Evolutionary conservation across 2,329 filamentous ascomycete genomes (phyloP), one percentile per base, ranked within the genome.

Genomic region (Sporothrix variecibatus): DNA sequence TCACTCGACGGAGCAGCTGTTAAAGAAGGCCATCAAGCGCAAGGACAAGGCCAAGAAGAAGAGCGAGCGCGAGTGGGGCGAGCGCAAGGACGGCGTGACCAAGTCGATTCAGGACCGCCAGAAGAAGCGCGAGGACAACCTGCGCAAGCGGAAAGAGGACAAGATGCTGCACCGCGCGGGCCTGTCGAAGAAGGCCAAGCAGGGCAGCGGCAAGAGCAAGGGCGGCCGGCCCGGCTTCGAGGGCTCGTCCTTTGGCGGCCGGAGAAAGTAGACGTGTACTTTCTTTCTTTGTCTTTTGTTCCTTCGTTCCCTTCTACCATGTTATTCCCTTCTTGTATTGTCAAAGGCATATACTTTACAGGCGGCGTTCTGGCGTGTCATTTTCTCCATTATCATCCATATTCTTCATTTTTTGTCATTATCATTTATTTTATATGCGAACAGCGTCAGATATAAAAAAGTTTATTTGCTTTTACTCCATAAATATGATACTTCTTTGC

Each of bases 11-110:
- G 94, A 94, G 76, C 90, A 89, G 64, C 84, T 97, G 73, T 87
- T 99, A 38, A 98, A 97, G 87, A 98, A 97, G 87, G 93, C 95
- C 0, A 86, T 98, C 77, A 98, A 98, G 88, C 91, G 95, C 78
- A 97, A 97, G 85, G 94, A 98, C 79, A 90, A 91, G 78, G 86
- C 89, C 71, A 98, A 98, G 89, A 92, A 91, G 83, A 97, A 96
- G 89, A 97, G 93, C 81, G 94, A 94, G 82, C 92, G 92, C 80
- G 94, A 96, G 80, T 98, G 96, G 93, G 88, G 85, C 65, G 92
- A 94, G 74, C 87, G 93, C 68, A 84, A 89, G 53, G 89, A 92
- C 38, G 91, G 91, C 40, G 90, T 98, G 68, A 88, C 89, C 77
- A 92, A 93, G 83, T 86, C 92, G 68, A 92, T 93, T 81, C 92